Evolutionary conservation across 805 yeast genomes (phyloP).

Genomic region (Saturnispora diversa): DNA sequence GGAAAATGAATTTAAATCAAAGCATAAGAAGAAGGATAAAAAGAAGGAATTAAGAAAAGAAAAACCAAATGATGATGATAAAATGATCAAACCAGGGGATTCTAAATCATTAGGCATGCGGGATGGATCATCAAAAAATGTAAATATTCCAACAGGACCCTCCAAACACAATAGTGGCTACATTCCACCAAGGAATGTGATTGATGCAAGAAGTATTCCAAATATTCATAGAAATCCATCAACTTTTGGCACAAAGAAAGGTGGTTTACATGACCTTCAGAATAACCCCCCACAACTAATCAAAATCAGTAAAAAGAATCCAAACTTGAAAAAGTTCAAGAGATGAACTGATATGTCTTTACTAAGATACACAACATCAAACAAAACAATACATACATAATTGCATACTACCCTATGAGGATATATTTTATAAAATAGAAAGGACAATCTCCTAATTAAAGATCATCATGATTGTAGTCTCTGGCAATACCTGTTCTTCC

Average conservation of each 20-base stretch:
- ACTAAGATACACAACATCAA: too few species aligned
- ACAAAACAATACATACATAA: too few species aligned
- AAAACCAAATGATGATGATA: too few species aligned
- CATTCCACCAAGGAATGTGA: slow-evolving; percentile 3
- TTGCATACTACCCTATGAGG: too few species aligned
- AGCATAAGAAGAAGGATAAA: neutral
- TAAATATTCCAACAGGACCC: neutral
- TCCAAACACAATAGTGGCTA: slow-evolving; percentile 1
- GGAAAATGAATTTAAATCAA: neutral
- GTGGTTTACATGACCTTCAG: slow-evolving; percentile 1
- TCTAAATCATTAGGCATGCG: too few species aligned
- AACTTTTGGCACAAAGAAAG: neutral
- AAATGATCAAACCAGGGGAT: too few species aligned
- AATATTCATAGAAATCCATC: slow-evolving; percentile 3
- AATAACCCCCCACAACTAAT: slow-evolving; percentile 10
- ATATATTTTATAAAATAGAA: neutral
- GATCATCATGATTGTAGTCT: slow-evolving; percentile 42
- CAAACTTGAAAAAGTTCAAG: neutral
- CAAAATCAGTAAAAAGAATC: slow-evolving; percentile 14
- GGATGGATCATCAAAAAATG: neutral
- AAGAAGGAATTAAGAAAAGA: too few species aligned
- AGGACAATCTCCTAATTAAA: slow-evolving; percentile 1
- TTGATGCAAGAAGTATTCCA: slow-evolving; percentile 9
- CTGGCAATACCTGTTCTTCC: slow-evolving; percentile 88
- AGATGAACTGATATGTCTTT: too few species aligned